Conservation (phyloP, 2,329 filamentous ascomycete genomes). For the Fusarium heterosporum region DNA sequence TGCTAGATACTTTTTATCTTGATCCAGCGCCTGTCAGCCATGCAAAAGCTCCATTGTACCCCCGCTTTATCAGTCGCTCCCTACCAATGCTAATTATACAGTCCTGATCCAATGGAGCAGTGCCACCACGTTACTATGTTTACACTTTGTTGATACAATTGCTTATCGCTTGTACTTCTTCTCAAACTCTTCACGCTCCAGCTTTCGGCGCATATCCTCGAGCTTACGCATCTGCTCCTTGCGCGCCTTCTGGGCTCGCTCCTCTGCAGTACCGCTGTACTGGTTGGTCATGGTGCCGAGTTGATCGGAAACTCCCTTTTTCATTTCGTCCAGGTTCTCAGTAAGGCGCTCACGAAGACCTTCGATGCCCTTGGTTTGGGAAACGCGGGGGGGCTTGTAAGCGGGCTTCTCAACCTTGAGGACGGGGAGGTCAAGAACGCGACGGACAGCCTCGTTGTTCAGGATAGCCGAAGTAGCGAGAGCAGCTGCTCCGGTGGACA, state of each 20-base stretch:
- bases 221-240: slow-evolving; percentile 51
- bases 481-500: slow-evolving; percentile 55
- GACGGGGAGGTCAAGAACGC: slow-evolving; percentile 53
- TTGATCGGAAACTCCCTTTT: slow-evolving; percentile 53
- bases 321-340: slow-evolving; percentile 52
- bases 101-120: slow-evolving; percentile 17
- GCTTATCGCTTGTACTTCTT: slow-evolving; percentile 55
- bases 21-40: slow-evolving; percentile 17
- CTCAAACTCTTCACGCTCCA: slow-evolving; percentile 55
- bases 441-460: slow-evolving; percentile 55
- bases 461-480: slow-evolving; percentile 54
- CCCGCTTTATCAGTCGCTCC: slow-evolving; percentile 26
- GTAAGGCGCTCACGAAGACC: slow-evolving; percentile 51
- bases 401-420: slow-evolving; percentile 45
- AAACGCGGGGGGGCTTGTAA: slow-evolving; percentile 54
- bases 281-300: slow-evolving; percentile 53
- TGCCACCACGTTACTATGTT: slow-evolving; percentile 36
- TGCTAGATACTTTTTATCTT: slow-evolving; percentile 21
- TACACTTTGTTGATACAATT: slow-evolving; percentile 35
- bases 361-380: slow-evolving; percentile 36
- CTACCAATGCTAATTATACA: slow-evolving; percentile 41
- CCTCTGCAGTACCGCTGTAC: slow-evolving; percentile 49
- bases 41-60: slow-evolving; percentile 23
- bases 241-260: slow-evolving; percentile 53
- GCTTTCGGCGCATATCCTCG: slow-evolving; percentile 52